A percentile compares a stretch with the other conserved stretches of the same genome.
phyloP scores from a whole-genome alignment of 2,329 filamentous ascomycete genomes.

The Colletotrichum caudatum region DNA sequence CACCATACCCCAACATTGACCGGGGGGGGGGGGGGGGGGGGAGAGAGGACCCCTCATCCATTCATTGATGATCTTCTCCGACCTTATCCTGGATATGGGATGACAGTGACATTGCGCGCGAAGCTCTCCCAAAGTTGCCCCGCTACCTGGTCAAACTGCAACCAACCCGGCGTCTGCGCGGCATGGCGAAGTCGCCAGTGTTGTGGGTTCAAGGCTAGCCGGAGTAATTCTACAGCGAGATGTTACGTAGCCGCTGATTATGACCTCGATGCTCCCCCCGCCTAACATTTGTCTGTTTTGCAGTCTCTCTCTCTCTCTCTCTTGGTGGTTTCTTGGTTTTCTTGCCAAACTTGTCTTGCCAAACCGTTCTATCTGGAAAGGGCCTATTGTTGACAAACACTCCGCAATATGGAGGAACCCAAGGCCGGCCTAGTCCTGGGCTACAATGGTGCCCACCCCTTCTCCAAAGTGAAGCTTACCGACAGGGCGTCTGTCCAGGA shows the following conservation, averaged over 20 bases:
- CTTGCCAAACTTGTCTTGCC: not conserved
- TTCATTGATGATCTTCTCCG: constrained; percentile 17
- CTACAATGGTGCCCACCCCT: constrained; percentile 67
- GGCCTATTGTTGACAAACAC: not conserved
- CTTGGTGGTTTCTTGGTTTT: not conserved
- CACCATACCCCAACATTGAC: constrained; percentile 25
- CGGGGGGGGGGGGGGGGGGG: not conserved
- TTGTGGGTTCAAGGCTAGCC: constrained; percentile 19
- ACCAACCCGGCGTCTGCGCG: constrained; percentile 1
- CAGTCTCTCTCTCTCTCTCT: not conserved
- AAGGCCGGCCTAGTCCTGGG: constrained; percentile 55
- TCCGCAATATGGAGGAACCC: constrained; percentile 31
- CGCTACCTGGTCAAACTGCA: constrained; percentile 19
- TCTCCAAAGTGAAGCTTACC: constrained; percentile 63
- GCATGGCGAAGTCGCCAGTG: constrained; percentile 11
- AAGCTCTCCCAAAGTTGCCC: constrained; percentile 16
- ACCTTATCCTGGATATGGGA: not conserved
- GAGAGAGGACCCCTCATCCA: not conserved
- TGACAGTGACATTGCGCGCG: constrained; percentile 30
- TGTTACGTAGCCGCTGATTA: constrained; percentile 23
- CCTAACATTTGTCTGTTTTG: not conserved
- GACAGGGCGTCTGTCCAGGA: constrained; percentile 69
- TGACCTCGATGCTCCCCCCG: constrained; percentile 1
- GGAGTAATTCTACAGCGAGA: constrained; percentile 37
- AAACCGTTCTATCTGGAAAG: not conserved